Evolutionary conservation across 2,329 filamentous ascomycete genomes (phyloP).

Genomic region (Alternaria angustiovoidea): DNA sequence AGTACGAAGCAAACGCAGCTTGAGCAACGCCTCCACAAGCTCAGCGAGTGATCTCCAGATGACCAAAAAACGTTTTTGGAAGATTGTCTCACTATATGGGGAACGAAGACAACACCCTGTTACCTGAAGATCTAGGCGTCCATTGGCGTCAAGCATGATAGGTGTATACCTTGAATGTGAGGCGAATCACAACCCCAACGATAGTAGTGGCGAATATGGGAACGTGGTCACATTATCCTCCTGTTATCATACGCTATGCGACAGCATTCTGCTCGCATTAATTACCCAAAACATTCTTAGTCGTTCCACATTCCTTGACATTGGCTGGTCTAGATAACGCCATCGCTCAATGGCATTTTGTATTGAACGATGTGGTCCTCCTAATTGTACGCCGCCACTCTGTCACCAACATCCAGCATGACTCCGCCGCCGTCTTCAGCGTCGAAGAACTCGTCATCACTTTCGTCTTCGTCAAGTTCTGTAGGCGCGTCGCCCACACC

Average conservation of each 20-base stretch:
- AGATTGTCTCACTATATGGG: background rate
- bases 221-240: background rate
- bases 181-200: background rate
- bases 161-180: background rate
- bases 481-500: background rate
- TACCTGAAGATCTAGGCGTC: no score
- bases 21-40: background rate
- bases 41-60: background rate
- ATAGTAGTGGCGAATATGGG: background rate
- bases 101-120: no score
- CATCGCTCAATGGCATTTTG: background rate
- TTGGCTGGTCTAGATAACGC: background rate
- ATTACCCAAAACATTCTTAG: background rate
- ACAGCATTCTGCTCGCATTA: background rate
- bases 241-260: background rate
- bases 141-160: background rate
- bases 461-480: conserved; percentile 3
- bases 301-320: background rate
- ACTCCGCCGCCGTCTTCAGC: conserved; percentile 24
- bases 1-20: background rate
- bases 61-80: background rate
- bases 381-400: background rate
- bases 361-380: background rate
- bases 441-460: conserved; percentile 26
- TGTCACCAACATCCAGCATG: conserved; percentile 4